These are phyloP conservation scores for Neonectria neomacrospora DNA, from an alignment of 2,329 filamentous ascomycete genomes.

Conservation along the genomic window DNA sequence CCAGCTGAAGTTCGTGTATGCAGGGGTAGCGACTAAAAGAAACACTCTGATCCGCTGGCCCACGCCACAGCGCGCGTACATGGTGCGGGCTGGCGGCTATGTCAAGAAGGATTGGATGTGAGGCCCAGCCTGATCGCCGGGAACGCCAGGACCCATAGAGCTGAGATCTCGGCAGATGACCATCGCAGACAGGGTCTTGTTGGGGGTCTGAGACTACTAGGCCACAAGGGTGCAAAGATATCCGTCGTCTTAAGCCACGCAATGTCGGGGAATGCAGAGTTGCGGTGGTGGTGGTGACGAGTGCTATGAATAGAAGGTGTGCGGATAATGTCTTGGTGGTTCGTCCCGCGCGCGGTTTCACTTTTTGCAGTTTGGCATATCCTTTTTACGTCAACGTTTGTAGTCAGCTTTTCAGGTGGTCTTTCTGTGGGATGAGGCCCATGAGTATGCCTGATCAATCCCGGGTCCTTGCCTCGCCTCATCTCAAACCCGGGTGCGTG, in stretches of 20 bases:
- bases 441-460: neutral
- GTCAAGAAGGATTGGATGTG: neutral
- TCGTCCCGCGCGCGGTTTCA: too few species aligned
- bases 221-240: neutral
- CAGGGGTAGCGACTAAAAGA: neutral
- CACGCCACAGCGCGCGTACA: neutral
- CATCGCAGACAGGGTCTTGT: neutral
- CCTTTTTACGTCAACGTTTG: too few species aligned
- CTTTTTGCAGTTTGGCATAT: too few species aligned
- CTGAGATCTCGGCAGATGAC: neutral
- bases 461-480: neutral
- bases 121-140: neutral
- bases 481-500: neutral
- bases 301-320: too few species aligned
- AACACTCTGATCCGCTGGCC: neutral
- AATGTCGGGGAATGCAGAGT: neutral
- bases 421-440: too few species aligned
- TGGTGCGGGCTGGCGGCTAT: neutral
- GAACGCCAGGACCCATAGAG: neutral
- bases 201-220: neutral
- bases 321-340: too few species aligned
- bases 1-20: neutral
- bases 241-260: neutral
- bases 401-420: too few species aligned
- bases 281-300: neutral